Conservation (phyloP, 2,329 filamentous ascomycete species). For the Arthrobotrys megalospora region DNA sequence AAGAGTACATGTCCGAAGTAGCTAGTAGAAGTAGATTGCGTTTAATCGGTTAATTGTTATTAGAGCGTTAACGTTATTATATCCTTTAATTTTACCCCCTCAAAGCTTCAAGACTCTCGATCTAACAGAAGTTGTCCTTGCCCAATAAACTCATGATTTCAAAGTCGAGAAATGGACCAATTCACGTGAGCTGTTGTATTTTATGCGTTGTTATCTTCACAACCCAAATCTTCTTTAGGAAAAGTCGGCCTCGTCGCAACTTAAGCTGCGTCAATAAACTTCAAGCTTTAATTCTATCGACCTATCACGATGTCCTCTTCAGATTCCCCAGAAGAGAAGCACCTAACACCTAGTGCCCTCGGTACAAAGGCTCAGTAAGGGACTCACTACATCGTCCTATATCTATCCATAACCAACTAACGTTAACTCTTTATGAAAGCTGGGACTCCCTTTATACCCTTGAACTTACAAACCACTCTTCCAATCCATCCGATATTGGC, state of each 20-base stretch:
- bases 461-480: conserved; percentile 79
- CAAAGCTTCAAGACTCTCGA: too few species aligned
- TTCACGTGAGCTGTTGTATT: neutral
- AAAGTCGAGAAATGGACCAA: too few species aligned
- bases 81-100: too few species aligned
- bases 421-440: conserved; percentile 68
- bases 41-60: too few species aligned
- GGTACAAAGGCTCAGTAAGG: conserved; percentile 92
- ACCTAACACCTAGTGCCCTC: conserved; percentile 70
- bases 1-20: too few species aligned
- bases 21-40: too few species aligned
- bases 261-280: neutral
- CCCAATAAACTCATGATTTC: too few species aligned
- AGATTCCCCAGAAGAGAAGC: conserved; percentile 39
- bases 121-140: too few species aligned
- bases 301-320: conserved; percentile 29
- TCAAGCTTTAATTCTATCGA: neutral
- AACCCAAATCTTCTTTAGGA: conserved; percentile 22
- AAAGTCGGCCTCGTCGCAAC: neutral
- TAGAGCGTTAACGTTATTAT: too few species aligned
- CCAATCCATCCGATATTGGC: conserved; percentile 83
- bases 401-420: neutral
- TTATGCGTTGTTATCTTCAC: conserved; percentile 15
- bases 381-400: neutral
- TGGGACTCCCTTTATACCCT: conserved; percentile 82